Conservation (phyloP, 2,329 filamentous ascomycete genomes). For the Fusarium sp. region DNA sequence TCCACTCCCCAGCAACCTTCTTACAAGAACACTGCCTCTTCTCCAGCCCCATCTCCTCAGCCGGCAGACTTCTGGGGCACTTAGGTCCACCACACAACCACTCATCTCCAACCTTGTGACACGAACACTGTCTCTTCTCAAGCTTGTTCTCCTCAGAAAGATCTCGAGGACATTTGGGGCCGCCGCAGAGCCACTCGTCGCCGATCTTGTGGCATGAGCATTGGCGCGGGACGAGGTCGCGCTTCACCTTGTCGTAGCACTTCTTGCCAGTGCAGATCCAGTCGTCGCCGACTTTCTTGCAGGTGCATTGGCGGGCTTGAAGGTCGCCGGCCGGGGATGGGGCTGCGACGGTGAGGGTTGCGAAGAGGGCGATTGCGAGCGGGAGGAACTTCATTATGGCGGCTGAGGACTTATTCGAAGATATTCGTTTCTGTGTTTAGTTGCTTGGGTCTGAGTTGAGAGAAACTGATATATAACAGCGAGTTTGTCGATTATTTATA, state of each 20-base stretch:
- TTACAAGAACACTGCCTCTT: too few relatives aligned
- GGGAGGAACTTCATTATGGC: constrained; percentile 29
- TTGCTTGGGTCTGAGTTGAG: background rate
- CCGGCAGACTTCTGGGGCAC: background rate
- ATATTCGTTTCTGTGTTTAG: background rate
- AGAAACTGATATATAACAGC: accelerated
- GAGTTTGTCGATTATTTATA: background rate
- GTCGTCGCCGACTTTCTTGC: constrained; percentile 4
- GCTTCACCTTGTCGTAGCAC: constrained; percentile 9
- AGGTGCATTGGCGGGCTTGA: constrained; percentile 16
- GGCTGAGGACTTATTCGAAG: too few relatives aligned
- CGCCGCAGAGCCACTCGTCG: constrained; percentile 20
- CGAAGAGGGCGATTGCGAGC: constrained; percentile 22
- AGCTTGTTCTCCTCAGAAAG: constrained; percentile 1
- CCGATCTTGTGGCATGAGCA: constrained; percentile 19
- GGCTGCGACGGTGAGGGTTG: constrained; percentile 20
- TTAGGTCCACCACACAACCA: constrained; percentile 12
- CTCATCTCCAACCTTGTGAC: constrained; percentile 11
- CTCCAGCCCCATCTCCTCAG: too few relatives aligned
- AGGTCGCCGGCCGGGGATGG: constrained; percentile 5
- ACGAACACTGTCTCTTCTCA: constrained; percentile 16
- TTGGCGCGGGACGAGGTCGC: background rate
- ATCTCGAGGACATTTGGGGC: constrained; percentile 8
- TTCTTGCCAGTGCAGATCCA: constrained; percentile 14
- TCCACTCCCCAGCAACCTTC: too few relatives aligned